Evolutionary conservation across 83 land plant genomes (phyloP), one percentile per base, ranked within the genome.

Genomic region (Diphasiastrum complanatum): DNA sequence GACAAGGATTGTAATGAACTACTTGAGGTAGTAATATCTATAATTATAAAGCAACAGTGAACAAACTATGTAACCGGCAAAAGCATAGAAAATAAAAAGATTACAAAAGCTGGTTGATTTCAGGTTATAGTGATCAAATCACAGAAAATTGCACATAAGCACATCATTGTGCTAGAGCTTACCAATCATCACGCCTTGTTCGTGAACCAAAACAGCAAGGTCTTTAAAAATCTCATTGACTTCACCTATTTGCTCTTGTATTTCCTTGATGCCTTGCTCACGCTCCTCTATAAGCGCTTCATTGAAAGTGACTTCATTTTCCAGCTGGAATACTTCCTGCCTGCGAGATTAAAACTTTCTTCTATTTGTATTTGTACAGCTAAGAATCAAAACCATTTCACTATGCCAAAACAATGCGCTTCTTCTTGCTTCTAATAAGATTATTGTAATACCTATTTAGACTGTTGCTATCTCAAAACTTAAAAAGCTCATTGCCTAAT

Each of bases 151-250:
- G 52, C 19, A 14, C 10, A 20, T 10, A 5, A 22, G 8, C 22
- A 14, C 6, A 22, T 8, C 22, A 49, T 11, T 19, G 8, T 5
- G 12, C 12, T 10, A 49, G 12, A 6, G 14, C 61, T 33, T 31
- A 64, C 67, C 67, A 32, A 64, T 64, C 38, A 50, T 50, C 3
- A 47, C 62, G 19, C 61, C 60, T 47, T 64, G 67, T 29, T 64
- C 61, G 51, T 50, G 60, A 12, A 64, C 67, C 31, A 64, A 25
- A 8, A 50, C 61, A 33, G 67, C 65, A 31, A 64, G 67, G 31
- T 64, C 67, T 37, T 64, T 64, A 27, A 64, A 64, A 2, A 64
- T 64, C 61, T 64, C 67, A 50, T 64, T 33, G 23, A 64, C 67
- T 33, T 64, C 67, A 19, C 24, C 67, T 16, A 64, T 64, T 50